Evolutionary conservation across 2,329 filamentous ascomycete genomes (phyloP).

Genomic region (Apiospora rasikravindrae): DNA sequence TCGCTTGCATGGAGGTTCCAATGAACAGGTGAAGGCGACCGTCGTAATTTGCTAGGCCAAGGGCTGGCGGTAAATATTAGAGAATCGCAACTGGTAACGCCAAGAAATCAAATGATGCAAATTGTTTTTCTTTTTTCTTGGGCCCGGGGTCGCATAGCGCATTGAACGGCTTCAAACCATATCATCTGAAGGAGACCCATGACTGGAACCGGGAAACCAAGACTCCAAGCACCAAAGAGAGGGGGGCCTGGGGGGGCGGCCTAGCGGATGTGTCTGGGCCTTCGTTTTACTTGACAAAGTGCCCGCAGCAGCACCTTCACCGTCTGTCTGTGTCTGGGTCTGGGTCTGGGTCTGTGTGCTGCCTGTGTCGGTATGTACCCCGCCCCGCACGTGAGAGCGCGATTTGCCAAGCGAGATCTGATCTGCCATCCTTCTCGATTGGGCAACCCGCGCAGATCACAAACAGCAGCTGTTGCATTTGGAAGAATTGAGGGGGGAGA

Average conservation of each 20-base stretch:
- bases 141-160: slow-evolving; percentile 2
- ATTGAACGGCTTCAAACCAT: slow-evolving; percentile 8
- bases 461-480: not conserved
- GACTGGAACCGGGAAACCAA: not conserved
- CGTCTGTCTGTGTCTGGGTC: not conserved
- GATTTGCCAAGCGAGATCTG: slow-evolving; percentile 11
- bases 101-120: not conserved
- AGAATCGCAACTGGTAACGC: not conserved
- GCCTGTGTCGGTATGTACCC: not conserved
- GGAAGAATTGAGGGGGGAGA: not conserved
- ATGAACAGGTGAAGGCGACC: not conserved
- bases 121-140: not conserved
- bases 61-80: not conserved
- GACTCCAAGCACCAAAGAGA: not conserved
- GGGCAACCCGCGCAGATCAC: not conserved
- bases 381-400: not conserved
- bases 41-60: not conserved
- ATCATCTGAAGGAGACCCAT: slow-evolving; percentile 1
- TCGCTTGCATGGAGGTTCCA: not conserved
- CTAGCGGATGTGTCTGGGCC: not conserved
- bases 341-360: not conserved
- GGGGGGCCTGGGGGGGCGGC: not conserved
- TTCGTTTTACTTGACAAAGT: slow-evolving; percentile 14
- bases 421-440: not conserved
- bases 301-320: not conserved